Evolutionary conservation across 176 grass and related monocot species (phyloP).

Genomic region (Leersia perrieri): DNA sequence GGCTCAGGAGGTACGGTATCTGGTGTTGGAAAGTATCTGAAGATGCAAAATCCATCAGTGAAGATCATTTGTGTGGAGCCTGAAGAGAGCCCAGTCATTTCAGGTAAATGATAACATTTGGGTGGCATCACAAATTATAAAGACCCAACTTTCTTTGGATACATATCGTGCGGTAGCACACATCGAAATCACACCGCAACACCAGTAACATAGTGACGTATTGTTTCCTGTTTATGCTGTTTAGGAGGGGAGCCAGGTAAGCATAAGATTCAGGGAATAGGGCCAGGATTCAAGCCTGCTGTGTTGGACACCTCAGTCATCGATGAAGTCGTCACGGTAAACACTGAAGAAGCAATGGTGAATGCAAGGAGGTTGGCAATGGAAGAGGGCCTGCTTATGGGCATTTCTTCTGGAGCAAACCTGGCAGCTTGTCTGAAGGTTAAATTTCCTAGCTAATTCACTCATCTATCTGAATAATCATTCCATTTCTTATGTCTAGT

Average conservation of each 20-base stretch:
- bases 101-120: constrained; percentile 28
- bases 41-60: constrained; percentile 57
- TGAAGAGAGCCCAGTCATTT: constrained; percentile 64
- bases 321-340: constrained; percentile 63
- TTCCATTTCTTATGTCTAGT: neutral
- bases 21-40: constrained; percentile 74
- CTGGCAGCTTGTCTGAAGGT: constrained; percentile 85
- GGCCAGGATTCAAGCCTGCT: constrained; percentile 60
- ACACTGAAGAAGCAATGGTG: constrained; percentile 63
- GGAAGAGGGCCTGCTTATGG: constrained; percentile 85
- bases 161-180: neutral
- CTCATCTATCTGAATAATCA: neutral
- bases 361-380: constrained; percentile 69
- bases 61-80: constrained; percentile 82
- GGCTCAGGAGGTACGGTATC: constrained; percentile 69
- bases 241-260: constrained; percentile 62
- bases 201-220: neutral
- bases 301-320: constrained; percentile 63
- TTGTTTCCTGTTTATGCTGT: neutral
- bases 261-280: constrained; percentile 93
- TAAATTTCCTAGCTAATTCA: neutral
- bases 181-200: neutral
- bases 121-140: neutral
- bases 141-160: neutral
- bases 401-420: constrained; percentile 93